phyloP scores from a whole-genome alignment of 768 basidiomycete species.

The Epithele typhae region DNA sequence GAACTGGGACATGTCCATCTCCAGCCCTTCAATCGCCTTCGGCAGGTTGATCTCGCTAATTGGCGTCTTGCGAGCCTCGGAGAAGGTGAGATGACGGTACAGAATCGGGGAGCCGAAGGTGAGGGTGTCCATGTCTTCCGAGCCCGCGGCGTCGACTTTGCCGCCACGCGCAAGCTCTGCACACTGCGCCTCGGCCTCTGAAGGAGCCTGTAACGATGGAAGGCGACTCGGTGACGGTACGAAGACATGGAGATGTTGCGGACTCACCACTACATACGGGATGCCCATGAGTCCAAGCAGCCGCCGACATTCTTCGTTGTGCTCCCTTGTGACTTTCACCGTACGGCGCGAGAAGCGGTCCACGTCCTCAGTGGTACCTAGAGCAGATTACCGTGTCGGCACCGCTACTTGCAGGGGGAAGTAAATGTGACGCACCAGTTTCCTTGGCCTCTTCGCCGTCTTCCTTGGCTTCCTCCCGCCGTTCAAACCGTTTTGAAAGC shows the following conservation, averaged over 20 bases:
- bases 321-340: conserved; percentile 92
- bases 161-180: conserved; percentile 97
- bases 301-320: conserved; percentile 91
- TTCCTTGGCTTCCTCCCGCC: conserved; percentile 88
- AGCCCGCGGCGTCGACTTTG: conserved; percentile 96
- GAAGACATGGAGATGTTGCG: background rate
- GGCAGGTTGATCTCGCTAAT: conserved; percentile 89
- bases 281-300: conserved; percentile 95
- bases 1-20: conserved; percentile 96
- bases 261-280: conserved; percentile 82
- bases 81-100: conserved; percentile 94
- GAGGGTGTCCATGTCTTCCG: conserved; percentile 99
- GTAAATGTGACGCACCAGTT: conserved; percentile 47
- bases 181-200: conserved; percentile 98
- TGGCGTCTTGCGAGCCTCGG: conserved; percentile 95
- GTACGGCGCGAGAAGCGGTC: conserved; percentile 87
- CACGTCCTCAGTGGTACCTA: conserved; percentile 86
- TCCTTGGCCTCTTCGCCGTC: conserved; percentile 97
- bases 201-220: conserved; percentile 75
- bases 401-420: too few relatives aligned
- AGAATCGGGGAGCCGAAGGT: conserved; percentile 92
- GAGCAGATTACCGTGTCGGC: background rate
- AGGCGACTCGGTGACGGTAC: background rate
- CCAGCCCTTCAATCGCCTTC: conserved; percentile 79
- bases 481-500: conserved; percentile 96